A percentile compares a stretch with the other conserved stretches of the same genome.
Conservation (phyloP, 129 eudicot species). For the Centrapalus pauciflorus region DNA sequence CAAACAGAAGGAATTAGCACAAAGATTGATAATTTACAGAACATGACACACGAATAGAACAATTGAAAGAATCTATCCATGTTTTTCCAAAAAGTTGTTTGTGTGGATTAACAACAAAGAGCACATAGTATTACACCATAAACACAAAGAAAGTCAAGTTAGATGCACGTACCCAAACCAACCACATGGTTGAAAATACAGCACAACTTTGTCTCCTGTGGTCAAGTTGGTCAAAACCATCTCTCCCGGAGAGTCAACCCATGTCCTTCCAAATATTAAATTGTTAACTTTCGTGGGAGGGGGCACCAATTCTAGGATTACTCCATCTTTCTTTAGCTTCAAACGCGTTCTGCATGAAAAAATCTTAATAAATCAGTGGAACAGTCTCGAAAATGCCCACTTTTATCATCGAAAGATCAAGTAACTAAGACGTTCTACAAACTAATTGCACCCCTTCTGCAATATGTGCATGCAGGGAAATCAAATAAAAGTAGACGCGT, state of each 20-base stretch:
- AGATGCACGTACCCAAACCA: conserved; percentile 76
- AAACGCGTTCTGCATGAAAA: conserved; percentile 58
- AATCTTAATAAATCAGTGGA: neutral
- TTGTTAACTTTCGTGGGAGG: conserved; percentile 93
- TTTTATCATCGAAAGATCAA: neutral
- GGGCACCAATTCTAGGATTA: conserved; percentile 81
- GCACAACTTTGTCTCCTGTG: conserved; percentile 92
- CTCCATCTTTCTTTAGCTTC: conserved; percentile 69
- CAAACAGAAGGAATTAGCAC: too few relatives aligned
- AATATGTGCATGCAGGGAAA: neutral
- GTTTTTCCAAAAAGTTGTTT: neutral
- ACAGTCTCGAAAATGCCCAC: neutral
- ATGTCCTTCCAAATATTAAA: conserved; percentile 87
- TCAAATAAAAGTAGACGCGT: neutral
- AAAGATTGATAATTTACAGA: too few relatives aligned
- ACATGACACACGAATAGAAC: too few relatives aligned
- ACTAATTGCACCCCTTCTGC: neutral
- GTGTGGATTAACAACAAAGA: conserved; percentile 12
- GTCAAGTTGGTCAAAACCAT: conserved; percentile 86
- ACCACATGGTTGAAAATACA: conserved; percentile 95
- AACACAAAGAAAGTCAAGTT: neutral
- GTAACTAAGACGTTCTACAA: neutral
- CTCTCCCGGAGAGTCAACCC: conserved; percentile 98
- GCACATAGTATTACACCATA: conserved; percentile 4
- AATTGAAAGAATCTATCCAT: too few relatives aligned